A percentile compares a stretch with the other conserved stretches of the same genome.
phyloP scores from a whole-genome alignment of 2,329 filamentous ascomycete genomes.

The Fusarium kyushuense region DNA sequence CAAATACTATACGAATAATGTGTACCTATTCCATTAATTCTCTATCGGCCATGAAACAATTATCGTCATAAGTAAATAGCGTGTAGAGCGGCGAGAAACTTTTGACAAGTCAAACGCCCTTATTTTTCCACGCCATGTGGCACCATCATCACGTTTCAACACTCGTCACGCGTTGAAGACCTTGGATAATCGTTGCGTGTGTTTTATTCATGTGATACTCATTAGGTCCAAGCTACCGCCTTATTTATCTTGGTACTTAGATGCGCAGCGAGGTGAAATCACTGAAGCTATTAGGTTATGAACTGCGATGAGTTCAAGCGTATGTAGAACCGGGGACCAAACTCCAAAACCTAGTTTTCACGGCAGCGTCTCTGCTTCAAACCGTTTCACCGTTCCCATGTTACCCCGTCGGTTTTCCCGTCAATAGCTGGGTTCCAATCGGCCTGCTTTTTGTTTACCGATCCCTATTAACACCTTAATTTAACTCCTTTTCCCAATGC shows the following conservation, averaged over 20 bases:
- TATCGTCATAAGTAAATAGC: slow-evolving; percentile 25
- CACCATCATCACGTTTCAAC: neutral
- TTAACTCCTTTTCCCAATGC: slow-evolving; percentile 21
- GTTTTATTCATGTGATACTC: neutral
- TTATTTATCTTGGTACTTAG: neutral
- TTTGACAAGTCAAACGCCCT: neutral
- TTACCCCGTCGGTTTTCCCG: neutral
- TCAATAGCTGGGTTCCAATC: slow-evolving; percentile 1
- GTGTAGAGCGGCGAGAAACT: neutral
- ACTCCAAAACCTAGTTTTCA: slow-evolving; percentile 10
- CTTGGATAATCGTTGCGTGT: neutral
- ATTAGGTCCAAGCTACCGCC: neutral
- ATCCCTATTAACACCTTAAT: slow-evolving; percentile 18
- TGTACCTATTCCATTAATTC: neutral
- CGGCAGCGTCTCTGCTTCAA: slow-evolving; percentile 4
- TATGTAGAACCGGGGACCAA: neutral
- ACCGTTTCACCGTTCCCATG: slow-evolving; percentile 5
- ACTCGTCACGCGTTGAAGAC: neutral
- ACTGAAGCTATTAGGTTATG: neutral
- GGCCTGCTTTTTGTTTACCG: slow-evolving; percentile 5
- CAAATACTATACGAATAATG: neutral
- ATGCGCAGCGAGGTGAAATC: neutral
- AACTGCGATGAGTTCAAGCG: neutral
- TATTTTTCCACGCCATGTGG: neutral
- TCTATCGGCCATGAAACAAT: slow-evolving; percentile 23